These are phyloP conservation scores for Lachancea sp. DNA, from an alignment of 805 yeast species.

Conservation along the genomic window DNA sequence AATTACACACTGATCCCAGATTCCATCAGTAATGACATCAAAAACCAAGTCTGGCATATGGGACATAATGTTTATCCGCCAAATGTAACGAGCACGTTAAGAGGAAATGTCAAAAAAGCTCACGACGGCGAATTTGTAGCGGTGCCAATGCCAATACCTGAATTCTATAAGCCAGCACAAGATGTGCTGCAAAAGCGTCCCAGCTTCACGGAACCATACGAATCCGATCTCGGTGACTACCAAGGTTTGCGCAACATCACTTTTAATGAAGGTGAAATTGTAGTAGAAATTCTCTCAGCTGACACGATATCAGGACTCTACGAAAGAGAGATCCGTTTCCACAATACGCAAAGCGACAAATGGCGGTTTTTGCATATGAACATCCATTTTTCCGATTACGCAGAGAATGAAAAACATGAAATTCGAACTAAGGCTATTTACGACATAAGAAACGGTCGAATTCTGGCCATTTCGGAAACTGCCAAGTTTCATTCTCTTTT, in stretches of 20 bases:
- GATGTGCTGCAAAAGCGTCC: constrained; percentile 27
- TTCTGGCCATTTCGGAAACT: constrained; percentile 51
- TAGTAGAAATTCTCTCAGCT: constrained; percentile 25
- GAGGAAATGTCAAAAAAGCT: constrained; percentile 37
- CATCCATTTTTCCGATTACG: constrained; percentile 35
- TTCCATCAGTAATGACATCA: constrained; percentile 42
- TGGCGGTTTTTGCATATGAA: constrained; percentile 36
- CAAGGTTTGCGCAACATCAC: constrained; percentile 28
- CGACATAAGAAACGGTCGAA: constrained; percentile 59
- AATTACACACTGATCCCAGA: constrained; percentile 56
- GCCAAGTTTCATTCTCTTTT: constrained; percentile 59
- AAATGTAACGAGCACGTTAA: constrained; percentile 44
- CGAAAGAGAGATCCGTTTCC: constrained; percentile 17
- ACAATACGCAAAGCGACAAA: constrained; percentile 33
- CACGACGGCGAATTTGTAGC: constrained; percentile 14
- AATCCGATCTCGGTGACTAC: constrained; percentile 16
- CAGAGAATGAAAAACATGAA: constrained; percentile 44
- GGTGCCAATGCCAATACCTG: constrained; percentile 32
- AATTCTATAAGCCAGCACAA: constrained; percentile 26
- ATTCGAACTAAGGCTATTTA: constrained; percentile 55
- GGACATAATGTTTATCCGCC: constrained; percentile 31
- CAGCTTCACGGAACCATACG: constrained; percentile 23
- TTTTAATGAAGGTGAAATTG: constrained; percentile 23
- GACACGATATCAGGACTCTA: constrained; percentile 21
- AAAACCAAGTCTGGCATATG: constrained; percentile 44